Evolutionary conservation across 2,329 filamentous ascomycete species (phyloP).

Genomic region (Aspergillus glaucus): DNA sequence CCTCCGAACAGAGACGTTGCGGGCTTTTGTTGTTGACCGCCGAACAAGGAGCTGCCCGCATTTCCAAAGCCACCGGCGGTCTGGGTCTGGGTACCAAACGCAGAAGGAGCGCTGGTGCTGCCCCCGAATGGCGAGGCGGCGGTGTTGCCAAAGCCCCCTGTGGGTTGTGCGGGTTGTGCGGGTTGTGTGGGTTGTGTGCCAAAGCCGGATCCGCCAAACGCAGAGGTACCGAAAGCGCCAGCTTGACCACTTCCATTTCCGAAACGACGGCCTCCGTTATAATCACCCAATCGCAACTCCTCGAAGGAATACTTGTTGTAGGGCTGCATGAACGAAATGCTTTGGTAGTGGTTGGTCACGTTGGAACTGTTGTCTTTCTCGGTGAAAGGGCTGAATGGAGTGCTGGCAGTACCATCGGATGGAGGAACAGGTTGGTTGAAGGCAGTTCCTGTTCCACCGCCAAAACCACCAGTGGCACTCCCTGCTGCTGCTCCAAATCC

Average conservation of each 20-base stretch:
- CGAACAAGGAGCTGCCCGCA: conserved; percentile 37
- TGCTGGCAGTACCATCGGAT: conserved; percentile 41
- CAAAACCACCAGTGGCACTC: conserved; percentile 21
- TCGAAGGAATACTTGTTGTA: conserved; percentile 83
- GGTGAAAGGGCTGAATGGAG: conserved; percentile 39
- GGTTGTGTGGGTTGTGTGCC: conserved; percentile 13
- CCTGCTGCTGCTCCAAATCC: conserved; percentile 11
- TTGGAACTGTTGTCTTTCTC: conserved; percentile 40
- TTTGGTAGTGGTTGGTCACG: conserved; percentile 42
- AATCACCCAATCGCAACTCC: conserved; percentile 74
- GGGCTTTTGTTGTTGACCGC: conserved; percentile 34
- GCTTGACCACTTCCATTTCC: conserved; percentile 75
- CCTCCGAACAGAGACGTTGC: conserved; percentile 33
- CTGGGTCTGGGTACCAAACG: conserved; percentile 39
- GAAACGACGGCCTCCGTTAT: conserved; percentile 74
- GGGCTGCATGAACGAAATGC: conserved; percentile 43
- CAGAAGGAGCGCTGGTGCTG: conserved; percentile 31
- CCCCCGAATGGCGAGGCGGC: conserved; percentile 35
- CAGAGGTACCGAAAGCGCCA: conserved; percentile 71
- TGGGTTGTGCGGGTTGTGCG: conserved; percentile 9
- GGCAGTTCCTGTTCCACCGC: conserved; percentile 36
- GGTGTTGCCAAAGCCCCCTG: conserved; percentile 39
- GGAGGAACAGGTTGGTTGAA: conserved; percentile 35
- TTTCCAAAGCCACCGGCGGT: conserved; percentile 35
- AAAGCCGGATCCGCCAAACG: conserved; percentile 46